Evolutionary conservation across 2,329 filamentous ascomycete genomes (phyloP), one percentile per base, ranked within the genome.

Genomic region (Berkeleyomyces rouxiae): DNA sequence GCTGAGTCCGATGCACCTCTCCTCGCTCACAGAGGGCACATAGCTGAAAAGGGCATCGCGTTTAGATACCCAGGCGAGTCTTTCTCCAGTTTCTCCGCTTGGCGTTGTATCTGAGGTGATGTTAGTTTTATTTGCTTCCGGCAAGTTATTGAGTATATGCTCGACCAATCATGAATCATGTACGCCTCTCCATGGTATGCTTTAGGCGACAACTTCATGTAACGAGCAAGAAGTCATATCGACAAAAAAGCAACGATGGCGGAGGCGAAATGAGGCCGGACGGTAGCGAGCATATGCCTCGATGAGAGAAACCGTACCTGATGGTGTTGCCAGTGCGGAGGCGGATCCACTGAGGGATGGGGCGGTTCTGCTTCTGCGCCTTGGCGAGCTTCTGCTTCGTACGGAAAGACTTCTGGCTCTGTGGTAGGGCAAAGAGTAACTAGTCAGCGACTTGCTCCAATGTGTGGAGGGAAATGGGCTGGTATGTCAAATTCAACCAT

Each of bases 321-420:
- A 99, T 96, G 80, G 91, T 96, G 86, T 99, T 99, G 79, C 86
- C 87, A 74, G 93, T 97, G 78, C 92, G 87, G 75, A 99, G 86
- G 77, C 93, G 88, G 78, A 99, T 97, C 93, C 93, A 99, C 84
- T 99, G 93, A 70, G 93, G 93, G 77, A 99, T 96, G 72, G 93
- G 93, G 78, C 93, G 88, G 87, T 99, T 99, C 84, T 97, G 92
- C 86, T 96, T 97, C 85, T 97, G 92, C 77, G 93, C 93, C 85
- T 92, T 96, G 77, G 93, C 93, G 82, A 99, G 90, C 93, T 99
- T 99, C 81, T 95, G 88, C 91, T 99, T 99, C 81, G 91, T 96
- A 78, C 91, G 88, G 90, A 99, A 99, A 77, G 91, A 89, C 87
- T 99, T 99, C 83, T 99, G 90, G 87, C 87, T 92, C 92, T 97